Percentiles rank a stretch among this genome's conserved stretches.
These are phyloP conservation scores for Trypanosoma avium DNA, from an alignment of 208 protist species.

Conservation along the genomic window DNA sequence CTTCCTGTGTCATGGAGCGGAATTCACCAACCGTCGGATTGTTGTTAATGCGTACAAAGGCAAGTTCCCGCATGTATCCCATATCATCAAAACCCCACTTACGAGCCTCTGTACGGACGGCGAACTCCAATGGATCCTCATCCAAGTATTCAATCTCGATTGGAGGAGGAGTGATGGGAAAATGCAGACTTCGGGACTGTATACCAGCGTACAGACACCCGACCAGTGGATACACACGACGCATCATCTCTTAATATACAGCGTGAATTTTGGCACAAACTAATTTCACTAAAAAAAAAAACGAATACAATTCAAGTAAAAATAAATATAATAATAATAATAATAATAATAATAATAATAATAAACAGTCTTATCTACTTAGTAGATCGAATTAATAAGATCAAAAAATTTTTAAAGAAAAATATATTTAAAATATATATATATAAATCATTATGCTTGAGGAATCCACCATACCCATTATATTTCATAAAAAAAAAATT, in stretches of 20 bases:
- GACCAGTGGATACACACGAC: conserved; percentile 48
- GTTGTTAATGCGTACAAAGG: conserved; percentile 88
- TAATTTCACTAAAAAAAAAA: too few species aligned
- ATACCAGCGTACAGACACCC: conserved; percentile 29
- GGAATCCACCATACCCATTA: too few species aligned
- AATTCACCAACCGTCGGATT: conserved; percentile 88
- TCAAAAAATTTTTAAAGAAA: too few species aligned
- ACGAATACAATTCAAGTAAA: too few species aligned
- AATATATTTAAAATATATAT: too few species aligned
- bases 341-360: too few species aligned
- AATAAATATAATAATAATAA: too few species aligned
- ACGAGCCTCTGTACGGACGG: conserved; percentile 85
- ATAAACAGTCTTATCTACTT: too few species aligned
- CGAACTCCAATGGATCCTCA: conserved; percentile 84
- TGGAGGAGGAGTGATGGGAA: conserved; percentile 76
- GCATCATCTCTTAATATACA: conserved; percentile 48
- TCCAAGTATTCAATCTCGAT: conserved; percentile 89
- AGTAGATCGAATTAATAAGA: too few species aligned
- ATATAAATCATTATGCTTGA: too few species aligned
- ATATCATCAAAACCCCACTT: conserved; percentile 87
- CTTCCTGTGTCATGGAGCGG: conserved; percentile 79
- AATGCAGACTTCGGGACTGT: conserved; percentile 69
- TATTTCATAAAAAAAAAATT: too few species aligned
- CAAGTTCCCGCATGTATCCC: conserved; percentile 87
- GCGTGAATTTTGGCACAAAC: too few species aligned